Evolutionary conservation across 2,329 filamentous ascomycete species (phyloP).

Genomic region (Phaeomoniella chlamydospora): DNA sequence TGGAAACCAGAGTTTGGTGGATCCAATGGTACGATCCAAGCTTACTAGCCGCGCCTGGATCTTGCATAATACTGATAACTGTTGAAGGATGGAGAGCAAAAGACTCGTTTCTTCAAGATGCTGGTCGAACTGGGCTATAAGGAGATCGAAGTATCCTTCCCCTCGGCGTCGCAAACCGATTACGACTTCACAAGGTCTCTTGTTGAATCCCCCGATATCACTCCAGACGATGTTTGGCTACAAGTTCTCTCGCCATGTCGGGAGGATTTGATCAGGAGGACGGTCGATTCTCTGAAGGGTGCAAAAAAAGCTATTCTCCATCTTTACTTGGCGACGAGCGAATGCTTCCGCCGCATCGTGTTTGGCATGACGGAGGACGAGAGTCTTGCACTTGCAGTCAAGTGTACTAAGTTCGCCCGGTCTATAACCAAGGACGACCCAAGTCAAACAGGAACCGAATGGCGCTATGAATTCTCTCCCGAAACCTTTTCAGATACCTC

Average conservation of each 20-base stretch:
- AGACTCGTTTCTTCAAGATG: conserved; percentile 92
- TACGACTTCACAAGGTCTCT: conserved; percentile 87
- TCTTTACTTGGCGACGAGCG: conserved; percentile 90
- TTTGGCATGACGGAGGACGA: conserved; percentile 79
- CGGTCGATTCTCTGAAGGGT: conserved; percentile 76
- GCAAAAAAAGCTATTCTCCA: conserved; percentile 90
- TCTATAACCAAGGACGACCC: conserved; percentile 77
- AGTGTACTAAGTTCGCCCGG: conserved; percentile 73
- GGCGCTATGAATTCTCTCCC: conserved; percentile 34
- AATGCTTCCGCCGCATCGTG: conserved; percentile 84
- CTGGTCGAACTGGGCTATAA: conserved; percentile 86
- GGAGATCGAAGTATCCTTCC: conserved; percentile 94
- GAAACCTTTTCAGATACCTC: conserved; percentile 75
- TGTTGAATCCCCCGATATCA: conserved; percentile 67
- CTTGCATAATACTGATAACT: conserved; percentile 4
- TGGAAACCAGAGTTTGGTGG: conserved; percentile 84
- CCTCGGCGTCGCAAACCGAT: conserved; percentile 85
- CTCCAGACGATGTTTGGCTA: conserved; percentile 80
- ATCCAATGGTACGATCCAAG: conserved; percentile 61
- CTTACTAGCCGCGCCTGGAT: conserved; percentile 1
- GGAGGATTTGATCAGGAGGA: conserved; percentile 76
- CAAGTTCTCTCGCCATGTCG: conserved; percentile 89
- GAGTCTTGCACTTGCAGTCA: conserved; percentile 65
- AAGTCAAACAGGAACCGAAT: conserved; percentile 37
- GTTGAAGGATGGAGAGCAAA: conserved; percentile 74